Evolutionary conservation across 2,329 filamentous ascomycete species (phyloP).

Genomic region (Graphilbum fragrans): DNA sequence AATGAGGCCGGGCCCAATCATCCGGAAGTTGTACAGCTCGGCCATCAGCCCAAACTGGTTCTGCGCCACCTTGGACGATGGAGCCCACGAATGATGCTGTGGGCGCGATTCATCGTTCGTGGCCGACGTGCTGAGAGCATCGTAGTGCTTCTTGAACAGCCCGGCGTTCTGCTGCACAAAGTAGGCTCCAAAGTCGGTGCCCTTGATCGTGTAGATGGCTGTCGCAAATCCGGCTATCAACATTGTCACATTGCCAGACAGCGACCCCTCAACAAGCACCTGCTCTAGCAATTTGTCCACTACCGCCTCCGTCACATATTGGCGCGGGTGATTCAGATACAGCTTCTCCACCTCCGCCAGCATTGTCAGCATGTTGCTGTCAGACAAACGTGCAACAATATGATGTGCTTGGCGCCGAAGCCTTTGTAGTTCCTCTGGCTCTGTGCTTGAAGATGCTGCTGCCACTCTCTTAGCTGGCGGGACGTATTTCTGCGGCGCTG

Average conservation of each 20-base stretch:
- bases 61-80: constrained; percentile 45
- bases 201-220: constrained; percentile 75
- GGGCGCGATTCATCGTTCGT: constrained; percentile 17
- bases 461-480: constrained; percentile 70
- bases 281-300: constrained; percentile 69
- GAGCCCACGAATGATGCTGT: constrained; percentile 5
- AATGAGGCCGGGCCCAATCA: constrained; percentile 69
- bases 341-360: constrained; percentile 70
- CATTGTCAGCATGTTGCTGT: constrained; percentile 79
- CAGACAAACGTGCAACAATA: constrained; percentile 82
- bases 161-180: constrained; percentile 47
- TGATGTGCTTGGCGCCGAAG: constrained; percentile 76
- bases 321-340: constrained; percentile 75
- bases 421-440: constrained; percentile 38
- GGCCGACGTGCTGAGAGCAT: constrained; percentile 5
- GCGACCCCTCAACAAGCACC: constrained; percentile 62
- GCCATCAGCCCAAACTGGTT: constrained; percentile 77
- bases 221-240: constrained; percentile 83
- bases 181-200: constrained; percentile 81
- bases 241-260: constrained; percentile 84
- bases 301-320: constrained; percentile 72
- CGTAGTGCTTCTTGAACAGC: constrained; percentile 58
- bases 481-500: constrained; percentile 59
- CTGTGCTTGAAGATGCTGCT: not conserved
- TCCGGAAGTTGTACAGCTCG: constrained; percentile 84